Conservation (phyloP, 768 basidiomycete genomes). For the Lactifluus echinatus region DNA sequence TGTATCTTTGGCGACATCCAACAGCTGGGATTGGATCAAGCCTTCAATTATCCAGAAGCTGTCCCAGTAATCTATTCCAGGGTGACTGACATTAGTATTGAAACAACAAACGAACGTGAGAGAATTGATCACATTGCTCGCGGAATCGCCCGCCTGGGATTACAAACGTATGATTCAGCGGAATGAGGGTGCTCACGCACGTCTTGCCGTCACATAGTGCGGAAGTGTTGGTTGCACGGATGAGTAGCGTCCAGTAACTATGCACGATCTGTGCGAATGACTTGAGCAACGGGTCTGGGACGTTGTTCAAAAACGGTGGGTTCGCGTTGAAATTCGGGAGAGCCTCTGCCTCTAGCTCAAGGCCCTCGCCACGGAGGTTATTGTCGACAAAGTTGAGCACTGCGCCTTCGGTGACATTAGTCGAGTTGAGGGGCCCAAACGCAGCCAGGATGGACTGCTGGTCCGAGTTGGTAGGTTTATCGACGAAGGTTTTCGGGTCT, state of each 20-base stretch:
- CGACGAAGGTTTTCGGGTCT: conserved; percentile 86
- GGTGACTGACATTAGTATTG: neutral
- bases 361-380: conserved; percentile 80
- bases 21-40: conserved; percentile 72
- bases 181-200: conserved; percentile 83
- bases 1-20: conserved; percentile 61
- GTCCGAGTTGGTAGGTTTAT: conserved; percentile 72
- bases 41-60: conserved; percentile 88
- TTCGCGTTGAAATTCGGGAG: conserved; percentile 52
- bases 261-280: conserved; percentile 77
- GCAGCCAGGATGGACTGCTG: conserved; percentile 60
- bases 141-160: conserved; percentile 83
- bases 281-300: conserved; percentile 58
- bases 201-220: conserved; percentile 47
- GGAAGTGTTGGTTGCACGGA: conserved; percentile 63
- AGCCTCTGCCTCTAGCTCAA: conserved; percentile 58
- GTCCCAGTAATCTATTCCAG: conserved; percentile 43
- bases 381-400: conserved; percentile 62
- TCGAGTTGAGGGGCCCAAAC: conserved; percentile 41
- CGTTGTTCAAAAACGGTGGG: conserved; percentile 63
- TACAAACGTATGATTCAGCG: conserved; percentile 86
- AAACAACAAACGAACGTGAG: neutral
- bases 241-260: conserved; percentile 75
- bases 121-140: conserved; percentile 60
- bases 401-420: conserved; percentile 47